Evolutionary conservation across 2,329 filamentous ascomycete species (phyloP).

Genomic region (Cephalotrichum gorgonifer): DNA sequence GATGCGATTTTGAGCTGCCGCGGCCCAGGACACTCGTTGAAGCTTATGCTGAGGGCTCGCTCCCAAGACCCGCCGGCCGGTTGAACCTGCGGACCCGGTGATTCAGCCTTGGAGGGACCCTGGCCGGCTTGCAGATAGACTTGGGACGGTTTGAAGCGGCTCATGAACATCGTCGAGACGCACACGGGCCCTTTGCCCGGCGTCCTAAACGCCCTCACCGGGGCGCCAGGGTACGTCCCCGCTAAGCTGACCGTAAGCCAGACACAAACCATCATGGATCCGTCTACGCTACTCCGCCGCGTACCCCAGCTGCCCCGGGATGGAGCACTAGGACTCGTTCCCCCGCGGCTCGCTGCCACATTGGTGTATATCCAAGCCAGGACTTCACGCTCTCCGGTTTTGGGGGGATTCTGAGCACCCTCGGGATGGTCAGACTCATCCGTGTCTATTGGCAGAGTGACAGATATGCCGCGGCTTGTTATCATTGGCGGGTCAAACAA

Average conservation of each 20-base stretch:
- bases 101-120: background rate
- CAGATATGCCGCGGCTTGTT: constrained; percentile 8
- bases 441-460: constrained; percentile 8
- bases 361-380: constrained; percentile 10
- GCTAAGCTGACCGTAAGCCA: constrained; percentile 9
- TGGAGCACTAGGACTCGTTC: background rate
- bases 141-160: constrained; percentile 8
- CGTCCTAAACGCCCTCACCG: background rate
- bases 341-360: constrained; percentile 5
- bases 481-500: constrained; percentile 7
- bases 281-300: constrained; percentile 1
- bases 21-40: background rate
- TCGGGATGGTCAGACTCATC: constrained; percentile 2
- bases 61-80: background rate
- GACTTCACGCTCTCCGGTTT: constrained; percentile 6
- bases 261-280: constrained; percentile 10
- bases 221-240: constrained; percentile 2
- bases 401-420: background rate
- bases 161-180: constrained; percentile 8
- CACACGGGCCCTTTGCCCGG: constrained; percentile 4
- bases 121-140: constrained; percentile 8
- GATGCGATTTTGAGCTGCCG: constrained; percentile 7
- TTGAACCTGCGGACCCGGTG: background rate
- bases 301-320: constrained; percentile 1
- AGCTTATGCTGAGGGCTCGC: background rate